Evolutionary conservation across 2,329 filamentous ascomycete species (phyloP).

Genomic region (Drechslerella coelobrocha): DNA sequence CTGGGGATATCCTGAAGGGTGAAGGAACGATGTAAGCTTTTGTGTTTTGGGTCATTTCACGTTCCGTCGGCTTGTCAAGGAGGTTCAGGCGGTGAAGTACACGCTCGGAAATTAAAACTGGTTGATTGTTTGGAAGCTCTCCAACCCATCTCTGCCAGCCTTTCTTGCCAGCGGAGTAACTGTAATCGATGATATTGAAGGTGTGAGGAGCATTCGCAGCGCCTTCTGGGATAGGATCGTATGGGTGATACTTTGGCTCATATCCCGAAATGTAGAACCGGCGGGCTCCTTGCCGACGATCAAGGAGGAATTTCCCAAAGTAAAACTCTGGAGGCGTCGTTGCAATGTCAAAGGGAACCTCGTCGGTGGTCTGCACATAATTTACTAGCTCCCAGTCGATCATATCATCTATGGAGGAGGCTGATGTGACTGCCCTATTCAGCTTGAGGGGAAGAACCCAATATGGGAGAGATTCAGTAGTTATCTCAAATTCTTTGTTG

Average conservation of each 20-base stretch:
- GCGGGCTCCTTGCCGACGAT: slow-evolving; percentile 69
- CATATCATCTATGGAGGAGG: slow-evolving; percentile 53
- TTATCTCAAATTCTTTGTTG: slow-evolving; percentile 79
- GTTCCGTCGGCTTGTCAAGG: slow-evolving; percentile 70
- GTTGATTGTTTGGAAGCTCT: slow-evolving; percentile 72
- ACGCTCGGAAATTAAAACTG: slow-evolving; percentile 77
- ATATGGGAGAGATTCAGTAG: slow-evolving; percentile 74
- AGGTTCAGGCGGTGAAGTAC: slow-evolving; percentile 82
- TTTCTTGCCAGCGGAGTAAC: slow-evolving; percentile 75
- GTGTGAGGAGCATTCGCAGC: slow-evolving; percentile 63
- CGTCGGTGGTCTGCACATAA: slow-evolving; percentile 57
- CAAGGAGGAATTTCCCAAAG: slow-evolving; percentile 64
- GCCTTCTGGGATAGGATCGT: slow-evolving; percentile 69
- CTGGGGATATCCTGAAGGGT: slow-evolving; percentile 76
- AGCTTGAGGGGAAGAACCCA: slow-evolving; percentile 72
- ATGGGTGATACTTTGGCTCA: slow-evolving; percentile 67
- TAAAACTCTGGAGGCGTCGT: slow-evolving; percentile 63
- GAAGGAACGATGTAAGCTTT: slow-evolving; percentile 76
- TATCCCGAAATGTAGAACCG: slow-evolving; percentile 67
- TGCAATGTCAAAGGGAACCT: slow-evolving; percentile 59
- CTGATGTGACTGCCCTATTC: slow-evolving; percentile 39
- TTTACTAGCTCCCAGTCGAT: slow-evolving; percentile 71
- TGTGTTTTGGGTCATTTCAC: slow-evolving; percentile 62
- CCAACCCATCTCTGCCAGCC: slow-evolving; percentile 62
- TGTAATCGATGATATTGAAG: slow-evolving; percentile 81